Percentiles rank a stretch among this genome's conserved stretches.
phyloP scores from a whole-genome alignment of 495 filamentous ascomycete species.

The Xeromyces bisporus region DNA sequence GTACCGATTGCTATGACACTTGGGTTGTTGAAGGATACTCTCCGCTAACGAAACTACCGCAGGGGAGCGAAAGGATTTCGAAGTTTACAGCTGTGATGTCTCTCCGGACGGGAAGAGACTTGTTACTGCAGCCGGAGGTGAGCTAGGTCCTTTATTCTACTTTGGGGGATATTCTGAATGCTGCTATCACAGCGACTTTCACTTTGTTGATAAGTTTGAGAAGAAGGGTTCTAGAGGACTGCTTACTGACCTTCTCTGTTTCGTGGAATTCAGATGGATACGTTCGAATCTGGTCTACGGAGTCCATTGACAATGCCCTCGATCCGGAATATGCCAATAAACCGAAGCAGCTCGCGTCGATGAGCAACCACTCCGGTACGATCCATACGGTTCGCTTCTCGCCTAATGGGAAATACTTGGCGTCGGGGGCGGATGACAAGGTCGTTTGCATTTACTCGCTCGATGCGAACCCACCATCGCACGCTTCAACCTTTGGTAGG shows the following conservation, averaged over 20 bases:
- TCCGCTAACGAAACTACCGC: slow-evolving; percentile 1
- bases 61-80: slow-evolving; percentile 93
- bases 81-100: slow-evolving; percentile 93
- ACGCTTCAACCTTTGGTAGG: slow-evolving; percentile 58
- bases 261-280: slow-evolving; percentile 54
- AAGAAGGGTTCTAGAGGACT: no score
- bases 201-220: no score
- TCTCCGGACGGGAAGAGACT: slow-evolving; percentile 84
- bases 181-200: no score
- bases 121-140: slow-evolving; percentile 86
- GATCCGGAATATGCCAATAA: slow-evolving; percentile 48
- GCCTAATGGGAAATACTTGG: slow-evolving; percentile 79
- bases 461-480: slow-evolving; percentile 61
- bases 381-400: slow-evolving; percentile 96
- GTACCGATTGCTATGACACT: slow-evolving; percentile 25
- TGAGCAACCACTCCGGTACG: slow-evolving; percentile 95
- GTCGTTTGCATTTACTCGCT: slow-evolving; percentile 92
- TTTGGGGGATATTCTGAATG: neutral
- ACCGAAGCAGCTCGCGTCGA: slow-evolving; percentile 86
- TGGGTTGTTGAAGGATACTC: neutral
- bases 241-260: slow-evolving; percentile 9
- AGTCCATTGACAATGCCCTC: slow-evolving; percentile 68
- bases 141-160: slow-evolving; percentile 8
- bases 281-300: slow-evolving; percentile 92
- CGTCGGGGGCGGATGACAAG: slow-evolving; percentile 94